Evolutionary conservation across 305 asterid species (phyloP).

Genomic region (Euphrasia arctica): DNA sequence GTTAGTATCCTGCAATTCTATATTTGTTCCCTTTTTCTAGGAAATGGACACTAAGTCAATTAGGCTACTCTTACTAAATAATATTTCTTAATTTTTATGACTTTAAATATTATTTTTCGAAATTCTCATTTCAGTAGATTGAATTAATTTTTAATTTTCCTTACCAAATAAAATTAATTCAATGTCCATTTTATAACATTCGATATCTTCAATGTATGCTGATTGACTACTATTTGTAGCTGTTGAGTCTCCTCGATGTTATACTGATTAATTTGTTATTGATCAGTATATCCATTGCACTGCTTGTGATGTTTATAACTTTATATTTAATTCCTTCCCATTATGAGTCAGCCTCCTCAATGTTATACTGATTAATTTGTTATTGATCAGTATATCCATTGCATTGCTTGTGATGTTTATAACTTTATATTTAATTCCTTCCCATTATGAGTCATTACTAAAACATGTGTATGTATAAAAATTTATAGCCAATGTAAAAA

Average conservation of each 20-base stretch:
- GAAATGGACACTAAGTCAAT: background rate
- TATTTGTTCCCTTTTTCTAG: background rate
- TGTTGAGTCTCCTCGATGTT: background rate
- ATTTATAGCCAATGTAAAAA: conserved; percentile 5
- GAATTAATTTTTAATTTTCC: too few relatives aligned
- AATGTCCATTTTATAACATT: background rate
- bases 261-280: conserved; percentile 11
- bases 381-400: background rate
- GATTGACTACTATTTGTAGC: background rate
- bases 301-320: conserved; percentile 3
- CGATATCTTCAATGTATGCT: background rate
- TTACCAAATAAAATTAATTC: background rate
- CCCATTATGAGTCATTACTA: conserved; percentile 12
- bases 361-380: background rate
- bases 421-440: conserved; percentile 1
- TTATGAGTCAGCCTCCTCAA: conserved; percentile 5
- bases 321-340: background rate
- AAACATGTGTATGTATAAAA: conserved; percentile 14
- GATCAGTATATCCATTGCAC: background rate
- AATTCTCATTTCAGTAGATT: too few relatives aligned
- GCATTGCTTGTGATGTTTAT: conserved; percentile 4
- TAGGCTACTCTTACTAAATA: conserved; percentile 7
- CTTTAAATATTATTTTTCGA: too few relatives aligned
- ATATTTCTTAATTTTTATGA: too few relatives aligned
- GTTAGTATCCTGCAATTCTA: background rate